Evolutionary conservation across 768 basidiomycete species (phyloP).

Genomic region (Rhizopogon sp.): DNA sequence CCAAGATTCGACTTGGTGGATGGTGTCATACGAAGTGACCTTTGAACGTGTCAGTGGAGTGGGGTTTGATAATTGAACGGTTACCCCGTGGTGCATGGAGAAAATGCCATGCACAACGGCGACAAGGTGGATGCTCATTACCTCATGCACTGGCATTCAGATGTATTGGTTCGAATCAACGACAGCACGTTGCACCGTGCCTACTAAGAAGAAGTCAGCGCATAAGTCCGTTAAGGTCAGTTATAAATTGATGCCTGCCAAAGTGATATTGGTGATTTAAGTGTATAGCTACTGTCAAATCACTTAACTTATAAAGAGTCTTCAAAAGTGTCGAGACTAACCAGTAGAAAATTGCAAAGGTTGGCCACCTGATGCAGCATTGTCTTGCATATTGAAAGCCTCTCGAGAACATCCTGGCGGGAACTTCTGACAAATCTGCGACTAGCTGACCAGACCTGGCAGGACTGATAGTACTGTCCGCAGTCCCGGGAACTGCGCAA

Average conservation of each 20-base stretch:
- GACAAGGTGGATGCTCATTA: background rate
- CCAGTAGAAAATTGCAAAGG: background rate
- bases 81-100: background rate
- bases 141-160: constrained; percentile 3
- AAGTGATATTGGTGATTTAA: constrained; percentile 3
- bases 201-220: background rate
- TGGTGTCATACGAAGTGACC: constrained; percentile 10
- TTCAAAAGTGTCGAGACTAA: background rate
- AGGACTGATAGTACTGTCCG: no score
- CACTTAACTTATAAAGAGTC: background rate
- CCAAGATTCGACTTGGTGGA: constrained; percentile 9
- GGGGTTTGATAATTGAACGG: constrained; percentile 8
- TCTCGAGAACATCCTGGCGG: background rate
- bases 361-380: background rate
- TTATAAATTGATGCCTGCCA: constrained; percentile 2
- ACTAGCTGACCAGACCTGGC: no score
- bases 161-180: constrained; percentile 3
- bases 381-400: background rate
- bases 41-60: constrained; percentile 17
- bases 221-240: background rate
- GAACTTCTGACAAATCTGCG: no score
- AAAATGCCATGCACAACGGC: background rate
- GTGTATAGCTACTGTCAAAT: constrained; percentile 3
- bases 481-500: no score
- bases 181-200: constrained; percentile 1